Evolutionary conservation across 305 asterid genomes (phyloP), one percentile per base, ranked within the genome.

Genomic region (Solanum hybrid): DNA sequence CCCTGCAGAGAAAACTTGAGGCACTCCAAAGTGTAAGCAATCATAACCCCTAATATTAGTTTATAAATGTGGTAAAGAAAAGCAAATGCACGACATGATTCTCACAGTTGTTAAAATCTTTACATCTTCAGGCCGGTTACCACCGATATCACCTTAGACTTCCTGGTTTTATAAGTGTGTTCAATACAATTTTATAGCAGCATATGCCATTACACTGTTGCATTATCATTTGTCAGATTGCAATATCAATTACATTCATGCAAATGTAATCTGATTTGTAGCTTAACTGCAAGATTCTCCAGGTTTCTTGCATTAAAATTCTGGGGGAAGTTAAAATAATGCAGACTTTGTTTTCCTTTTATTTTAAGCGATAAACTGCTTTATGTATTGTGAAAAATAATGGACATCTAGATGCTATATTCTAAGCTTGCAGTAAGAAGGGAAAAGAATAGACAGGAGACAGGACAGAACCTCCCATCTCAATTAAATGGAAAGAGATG

Each of bases 1-100:
- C 98, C 8, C 92, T 97, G 90, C 99, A 96, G 95, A 97, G 90
- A 92, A 96, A 97, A 93, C 99, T 97, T 75, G 99, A 97, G 91
- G 95, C 96, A 29, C 95, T 96, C 89, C 99, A 97, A 94, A 96
- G 91, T 92, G 98, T 96, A 95, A 92, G 98, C 88, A 51, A 51
- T 84, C 22, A 31, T 84, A 29, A 28, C 88, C 88, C 75, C 74
- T 83, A 46, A 84, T 51, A 31, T 29, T 84, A 84, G 42, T 7
- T 84, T 51, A 20, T 20, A 51, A 20, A 51, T 1, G 22, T 84
- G 88, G 75, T 84, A 51, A 83, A 46, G 40, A 46, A 83, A 83
- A 83, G 29, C 64, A 39, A 39, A 39, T 81, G 64, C 35, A 81
- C 35, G 34, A 39, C 86, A 37, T 39, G 13, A 81, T 39, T 26